Evolutionary conservation across 768 basidiomycete genomes (phyloP).

Genomic region (Psilocybe subaeruginosa): DNA sequence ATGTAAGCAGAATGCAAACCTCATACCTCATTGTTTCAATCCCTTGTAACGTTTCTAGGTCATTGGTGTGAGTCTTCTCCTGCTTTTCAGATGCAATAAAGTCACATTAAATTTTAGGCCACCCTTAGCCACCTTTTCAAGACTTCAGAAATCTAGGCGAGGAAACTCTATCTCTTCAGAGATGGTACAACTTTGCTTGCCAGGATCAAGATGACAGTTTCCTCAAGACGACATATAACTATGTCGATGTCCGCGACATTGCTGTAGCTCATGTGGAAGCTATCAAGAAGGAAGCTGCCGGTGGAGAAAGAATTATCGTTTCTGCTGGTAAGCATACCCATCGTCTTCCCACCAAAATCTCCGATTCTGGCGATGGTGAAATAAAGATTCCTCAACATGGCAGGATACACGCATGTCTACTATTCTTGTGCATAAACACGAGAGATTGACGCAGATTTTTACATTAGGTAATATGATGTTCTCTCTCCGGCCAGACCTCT

Average conservation of each 20-base stretch:
- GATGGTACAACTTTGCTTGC: constrained; percentile 31
- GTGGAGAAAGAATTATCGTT: constrained; percentile 60
- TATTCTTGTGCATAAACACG: not conserved
- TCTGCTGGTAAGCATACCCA: constrained; percentile 29
- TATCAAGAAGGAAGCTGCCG: constrained; percentile 54
- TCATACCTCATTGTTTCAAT: not conserved
- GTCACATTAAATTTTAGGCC: constrained; percentile 33
- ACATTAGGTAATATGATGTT: constrained; percentile 8
- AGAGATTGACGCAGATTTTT: no score
- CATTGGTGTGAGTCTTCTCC: constrained; percentile 8
- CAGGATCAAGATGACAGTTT: constrained; percentile 20
- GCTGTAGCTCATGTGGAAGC: constrained; percentile 59
- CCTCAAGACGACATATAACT: constrained; percentile 25
- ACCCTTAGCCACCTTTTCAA: constrained; percentile 18
- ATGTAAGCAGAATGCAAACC: not conserved
- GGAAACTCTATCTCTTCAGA: constrained; percentile 37
- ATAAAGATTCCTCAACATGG: constrained; percentile 1
- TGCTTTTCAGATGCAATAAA: not conserved
- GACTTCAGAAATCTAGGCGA: constrained; percentile 33
- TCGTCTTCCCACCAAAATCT: no score
- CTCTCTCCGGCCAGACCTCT: constrained; percentile 4
- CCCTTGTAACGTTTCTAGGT: not conserved
- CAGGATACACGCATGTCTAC: constrained; percentile 3
- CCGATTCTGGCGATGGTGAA: no score
- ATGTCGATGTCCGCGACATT: constrained; percentile 59